A percentile compares a stretch with the other conserved stretches of the same genome.
Evolutionary conservation across 345 rosid genomes (phyloP).

Genomic region (Noccaea bulbosa): DNA sequence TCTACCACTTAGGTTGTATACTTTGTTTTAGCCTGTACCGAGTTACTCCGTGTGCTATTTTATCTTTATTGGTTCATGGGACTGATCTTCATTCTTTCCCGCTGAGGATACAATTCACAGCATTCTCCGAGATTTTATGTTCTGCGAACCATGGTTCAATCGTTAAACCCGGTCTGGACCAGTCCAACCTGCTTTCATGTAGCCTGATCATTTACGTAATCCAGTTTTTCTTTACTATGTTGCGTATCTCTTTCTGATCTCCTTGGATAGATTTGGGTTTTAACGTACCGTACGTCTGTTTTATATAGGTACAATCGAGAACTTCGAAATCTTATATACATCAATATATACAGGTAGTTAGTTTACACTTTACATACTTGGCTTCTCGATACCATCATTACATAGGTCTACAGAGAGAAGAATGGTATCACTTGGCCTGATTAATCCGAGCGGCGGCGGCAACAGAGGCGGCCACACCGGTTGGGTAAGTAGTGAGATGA

Average conservation of each 20-base stretch:
- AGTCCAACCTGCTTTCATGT: background rate
- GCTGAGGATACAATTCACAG: background rate
- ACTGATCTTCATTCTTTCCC: conserved; percentile 12
- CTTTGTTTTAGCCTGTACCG: conserved; percentile 21
- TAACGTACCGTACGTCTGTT: conserved; percentile 1
- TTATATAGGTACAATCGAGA: background rate
- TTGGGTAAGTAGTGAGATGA: conserved; percentile 64
- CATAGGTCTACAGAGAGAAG: background rate
- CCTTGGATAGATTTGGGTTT: conserved; percentile 16
- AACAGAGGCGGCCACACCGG: conserved; percentile 77
- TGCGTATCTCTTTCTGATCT: conserved; percentile 12
- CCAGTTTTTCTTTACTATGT: background rate
- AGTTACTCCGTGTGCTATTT: conserved; percentile 17
- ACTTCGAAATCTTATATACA: conserved; percentile 14
- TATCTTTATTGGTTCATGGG: conserved; percentile 22
- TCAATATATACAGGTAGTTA: conserved; percentile 15
- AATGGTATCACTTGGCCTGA: conserved; percentile 44
- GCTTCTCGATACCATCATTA: background rate
- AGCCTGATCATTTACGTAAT: conserved; percentile 2
- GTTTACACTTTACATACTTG: background rate
- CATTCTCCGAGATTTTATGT: conserved; percentile 2
- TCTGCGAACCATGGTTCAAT: conserved; percentile 8
- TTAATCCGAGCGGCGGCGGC: conserved; percentile 86
- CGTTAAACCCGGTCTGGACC: background rate
- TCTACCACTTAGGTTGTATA: conserved; percentile 40